phyloP scores from a whole-genome alignment of 148 eudicot species.

The Chenopodium suecicum region DNA sequence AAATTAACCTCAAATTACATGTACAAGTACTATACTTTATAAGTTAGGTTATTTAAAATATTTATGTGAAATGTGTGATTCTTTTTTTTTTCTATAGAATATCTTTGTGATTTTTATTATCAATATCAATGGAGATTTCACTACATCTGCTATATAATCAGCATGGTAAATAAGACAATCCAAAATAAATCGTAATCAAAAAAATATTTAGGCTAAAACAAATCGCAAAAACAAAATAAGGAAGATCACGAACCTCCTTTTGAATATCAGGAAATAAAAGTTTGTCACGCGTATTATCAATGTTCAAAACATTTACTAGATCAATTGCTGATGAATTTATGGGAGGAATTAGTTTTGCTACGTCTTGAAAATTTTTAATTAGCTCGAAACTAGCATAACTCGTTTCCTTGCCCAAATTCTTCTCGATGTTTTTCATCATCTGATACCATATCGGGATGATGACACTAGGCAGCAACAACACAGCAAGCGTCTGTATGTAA shows the following conservation, averaged over 20 bases:
- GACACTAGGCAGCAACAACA: conserved; percentile 43
- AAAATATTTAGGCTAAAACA: neutral
- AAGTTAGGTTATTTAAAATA: too few species aligned
- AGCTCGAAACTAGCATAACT: conserved; percentile 27
- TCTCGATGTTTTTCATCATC: conserved; percentile 37
- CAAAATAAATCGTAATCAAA: neutral
- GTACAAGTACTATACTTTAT: too few species aligned
- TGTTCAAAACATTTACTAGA: conserved; percentile 40
- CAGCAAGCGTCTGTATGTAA: conserved; percentile 41
- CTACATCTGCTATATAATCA: too few species aligned
- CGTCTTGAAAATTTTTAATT: conserved; percentile 31
- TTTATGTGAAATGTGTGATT: too few species aligned
- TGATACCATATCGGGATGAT: conserved; percentile 48
- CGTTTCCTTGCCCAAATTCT: conserved; percentile 31
- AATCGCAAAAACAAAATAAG: neutral
- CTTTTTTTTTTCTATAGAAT: too few species aligned
- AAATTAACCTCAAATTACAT: too few species aligned
- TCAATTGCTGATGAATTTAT: conserved; percentile 37
- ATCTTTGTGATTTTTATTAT: too few species aligned
- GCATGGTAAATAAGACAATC: too few species aligned
- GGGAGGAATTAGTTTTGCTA: conserved; percentile 34
- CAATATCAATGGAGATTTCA: too few species aligned
- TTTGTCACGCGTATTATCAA: conserved; percentile 17
- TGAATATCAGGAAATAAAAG: conserved; percentile 30
- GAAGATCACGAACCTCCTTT: conserved; percentile 24